These are phyloP conservation scores for Quercus wislizeni DNA, from an alignment of 306 rosid genomes.

Conservation along the genomic window DNA sequence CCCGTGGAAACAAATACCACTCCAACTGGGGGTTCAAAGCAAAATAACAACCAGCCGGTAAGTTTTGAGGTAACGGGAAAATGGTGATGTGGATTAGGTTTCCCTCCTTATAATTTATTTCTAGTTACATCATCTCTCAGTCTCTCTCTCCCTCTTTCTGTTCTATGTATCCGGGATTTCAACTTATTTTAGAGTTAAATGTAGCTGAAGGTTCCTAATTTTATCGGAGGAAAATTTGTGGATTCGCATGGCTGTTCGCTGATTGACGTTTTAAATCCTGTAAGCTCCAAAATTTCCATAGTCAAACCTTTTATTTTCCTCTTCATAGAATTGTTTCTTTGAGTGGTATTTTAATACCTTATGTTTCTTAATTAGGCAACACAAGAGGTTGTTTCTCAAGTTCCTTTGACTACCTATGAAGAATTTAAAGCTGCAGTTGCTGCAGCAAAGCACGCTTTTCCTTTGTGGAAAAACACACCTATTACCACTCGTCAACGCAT, in stretches of 20 bases:
- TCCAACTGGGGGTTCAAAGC: slow-evolving; percentile 27
- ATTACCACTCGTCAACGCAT: slow-evolving; percentile 55
- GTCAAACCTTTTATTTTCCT: slow-evolving; percentile 9
- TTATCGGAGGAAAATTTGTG: slow-evolving; percentile 58
- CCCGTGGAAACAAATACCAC: slow-evolving; percentile 30
- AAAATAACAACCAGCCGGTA: slow-evolving; percentile 52
- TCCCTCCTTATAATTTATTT: background rate
- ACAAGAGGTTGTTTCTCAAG: slow-evolving; percentile 77
- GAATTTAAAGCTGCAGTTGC: slow-evolving; percentile 73
- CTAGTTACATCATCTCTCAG: slow-evolving; percentile 1
- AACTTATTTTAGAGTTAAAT: slow-evolving; percentile 36
- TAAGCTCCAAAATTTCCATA: slow-evolving; percentile 34
- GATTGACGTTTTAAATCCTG: slow-evolving; percentile 63
- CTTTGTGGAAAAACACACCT: slow-evolving; percentile 63
- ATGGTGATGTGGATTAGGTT: slow-evolving; percentile 8
- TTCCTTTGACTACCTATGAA: slow-evolving; percentile 59
- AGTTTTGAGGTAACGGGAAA: slow-evolving; percentile 22
- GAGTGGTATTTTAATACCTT: slow-evolving; percentile 16
- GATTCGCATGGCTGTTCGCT: slow-evolving; percentile 48
- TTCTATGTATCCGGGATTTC: slow-evolving; percentile 12
- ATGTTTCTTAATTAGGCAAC: slow-evolving; percentile 55
- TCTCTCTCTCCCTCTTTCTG: slow-evolving; percentile 3
- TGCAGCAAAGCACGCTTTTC: slow-evolving; percentile 78
- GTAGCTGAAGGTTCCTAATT: slow-evolving; percentile 67
- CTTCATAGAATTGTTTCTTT: background rate